These are phyloP conservation scores for Suillus fuscotomentosus DNA, from an alignment of 768 basidiomycete genomes.

Conservation along the genomic window DNA sequence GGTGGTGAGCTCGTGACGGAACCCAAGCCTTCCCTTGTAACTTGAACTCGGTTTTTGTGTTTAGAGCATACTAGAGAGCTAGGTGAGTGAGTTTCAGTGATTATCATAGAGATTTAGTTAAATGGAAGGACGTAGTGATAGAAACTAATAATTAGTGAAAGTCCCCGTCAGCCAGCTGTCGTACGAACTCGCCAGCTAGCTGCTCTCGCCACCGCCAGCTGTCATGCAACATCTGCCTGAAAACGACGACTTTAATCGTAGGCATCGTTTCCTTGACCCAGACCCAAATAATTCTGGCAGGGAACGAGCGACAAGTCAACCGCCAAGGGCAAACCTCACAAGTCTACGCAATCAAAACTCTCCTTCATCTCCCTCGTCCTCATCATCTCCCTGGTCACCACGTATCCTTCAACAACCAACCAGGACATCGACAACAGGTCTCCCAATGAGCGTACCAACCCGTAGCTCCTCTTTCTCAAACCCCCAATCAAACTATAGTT, in stretches of 20 bases:
- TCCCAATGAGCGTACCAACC: conserved; percentile 57
- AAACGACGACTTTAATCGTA: conserved; percentile 50
- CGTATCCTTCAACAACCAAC: conserved; percentile 37
- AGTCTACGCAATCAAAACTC: conserved; percentile 30
- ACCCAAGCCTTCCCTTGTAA: neutral
- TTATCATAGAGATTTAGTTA: neutral
- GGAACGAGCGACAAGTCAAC: conserved; percentile 71
- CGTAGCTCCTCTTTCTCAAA: conserved; percentile 70
- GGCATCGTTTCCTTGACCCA: conserved; percentile 54
- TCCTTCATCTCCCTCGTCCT: conserved; percentile 51
- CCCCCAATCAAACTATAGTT: conserved; percentile 54
- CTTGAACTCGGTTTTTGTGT: neutral
- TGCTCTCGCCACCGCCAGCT: conserved; percentile 1
- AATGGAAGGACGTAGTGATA: neutral
- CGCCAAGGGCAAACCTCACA: conserved; percentile 48
- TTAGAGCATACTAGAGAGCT: neutral
- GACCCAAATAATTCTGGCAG: conserved; percentile 44
- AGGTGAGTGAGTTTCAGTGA: neutral
- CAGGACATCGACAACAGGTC: conserved; percentile 19
- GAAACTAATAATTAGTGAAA: neutral
- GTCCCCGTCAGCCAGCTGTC: neutral
- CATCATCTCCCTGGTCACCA: conserved; percentile 39
- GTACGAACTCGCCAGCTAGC: neutral
- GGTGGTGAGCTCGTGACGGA: neutral
- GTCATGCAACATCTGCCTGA: conserved; percentile 38